These are phyloP conservation scores for Cryomyces antarcticus DNA, from an alignment of 495 filamentous ascomycete species.

Conservation along the genomic window DNA sequence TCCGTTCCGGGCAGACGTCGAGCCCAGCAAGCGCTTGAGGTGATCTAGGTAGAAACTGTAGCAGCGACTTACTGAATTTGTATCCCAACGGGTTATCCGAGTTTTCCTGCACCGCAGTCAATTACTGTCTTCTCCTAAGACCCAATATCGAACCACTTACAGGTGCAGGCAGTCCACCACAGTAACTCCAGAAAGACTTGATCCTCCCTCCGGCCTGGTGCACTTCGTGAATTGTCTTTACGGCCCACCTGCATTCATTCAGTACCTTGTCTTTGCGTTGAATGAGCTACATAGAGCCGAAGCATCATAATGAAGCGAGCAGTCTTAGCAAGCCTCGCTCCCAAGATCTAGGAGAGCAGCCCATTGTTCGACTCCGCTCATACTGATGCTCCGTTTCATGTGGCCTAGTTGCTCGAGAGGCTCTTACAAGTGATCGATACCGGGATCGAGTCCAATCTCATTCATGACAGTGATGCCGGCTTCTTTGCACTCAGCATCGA, in stretches of 20 bases:
- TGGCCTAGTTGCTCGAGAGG: too few relatives aligned
- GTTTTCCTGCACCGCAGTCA: too few relatives aligned
- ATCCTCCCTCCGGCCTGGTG: constrained; percentile 78
- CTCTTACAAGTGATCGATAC: constrained; percentile 52
- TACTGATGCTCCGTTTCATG: too few relatives aligned
- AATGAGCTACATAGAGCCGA: too few relatives aligned
- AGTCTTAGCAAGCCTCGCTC: too few relatives aligned
- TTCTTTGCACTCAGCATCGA: constrained; percentile 64
- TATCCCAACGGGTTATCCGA: constrained; percentile 77
- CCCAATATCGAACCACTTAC: constrained; percentile 33
- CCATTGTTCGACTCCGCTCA: too few relatives aligned
- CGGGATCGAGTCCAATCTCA: constrained; percentile 64
- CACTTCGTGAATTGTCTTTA: constrained; percentile 73
- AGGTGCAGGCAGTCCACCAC: constrained; percentile 68
- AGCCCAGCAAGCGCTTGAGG: constrained; percentile 6
- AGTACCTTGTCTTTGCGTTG: too few relatives aligned
- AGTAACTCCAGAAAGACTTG: constrained; percentile 64
- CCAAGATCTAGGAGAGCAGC: too few relatives aligned
- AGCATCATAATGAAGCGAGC: too few relatives aligned
- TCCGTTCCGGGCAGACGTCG: too few relatives aligned
- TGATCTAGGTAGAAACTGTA: not conserved
- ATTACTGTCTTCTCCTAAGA: too few relatives aligned
- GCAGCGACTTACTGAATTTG: constrained; percentile 61
- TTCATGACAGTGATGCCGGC: constrained; percentile 97
- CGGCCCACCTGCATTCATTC: constrained; percentile 22